Conservation (phyloP, 2,329 filamentous ascomycete genomes). For the Hypoxylon sp. region DNA sequence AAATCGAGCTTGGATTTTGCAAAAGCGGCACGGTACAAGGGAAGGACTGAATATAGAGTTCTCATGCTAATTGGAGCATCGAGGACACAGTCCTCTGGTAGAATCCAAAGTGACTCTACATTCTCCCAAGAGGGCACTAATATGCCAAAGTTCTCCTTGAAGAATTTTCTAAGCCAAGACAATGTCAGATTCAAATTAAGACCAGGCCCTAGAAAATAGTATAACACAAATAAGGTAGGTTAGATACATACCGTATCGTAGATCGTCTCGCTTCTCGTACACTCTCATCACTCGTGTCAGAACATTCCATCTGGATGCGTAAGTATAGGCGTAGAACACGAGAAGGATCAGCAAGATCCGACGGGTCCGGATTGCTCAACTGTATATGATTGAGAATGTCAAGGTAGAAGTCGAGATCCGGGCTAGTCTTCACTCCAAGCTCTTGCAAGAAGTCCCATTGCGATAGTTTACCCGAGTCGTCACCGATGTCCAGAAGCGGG, state of each 20-base stretch:
- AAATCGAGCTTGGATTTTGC: neutral
- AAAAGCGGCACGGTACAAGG: conserved; percentile 14
- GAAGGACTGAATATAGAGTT: neutral
- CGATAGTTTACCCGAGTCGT: neutral
- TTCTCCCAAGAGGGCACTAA: conserved; percentile 1
- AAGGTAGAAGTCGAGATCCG: conserved; percentile 19
- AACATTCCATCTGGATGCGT: conserved; percentile 18
- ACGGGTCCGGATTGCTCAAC: neutral
- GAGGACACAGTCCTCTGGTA: neutral
- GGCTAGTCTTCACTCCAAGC: conserved; percentile 4
- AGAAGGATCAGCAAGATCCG: conserved; percentile 3
- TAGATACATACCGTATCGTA: conserved; percentile 17
- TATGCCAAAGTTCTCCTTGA: neutral
- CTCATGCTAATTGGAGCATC: conserved; percentile 15
- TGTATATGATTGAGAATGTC: conserved; percentile 15
- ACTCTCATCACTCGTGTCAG: neutral
- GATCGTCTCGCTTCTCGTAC: neutral
- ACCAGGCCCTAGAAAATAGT: neutral
- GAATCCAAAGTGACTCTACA: neutral
- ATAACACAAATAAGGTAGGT: neutral
- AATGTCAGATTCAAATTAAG: neutral
- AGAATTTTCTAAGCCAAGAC: neutral
- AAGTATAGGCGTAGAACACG: conserved; percentile 21
- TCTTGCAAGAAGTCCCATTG: conserved; percentile 18
- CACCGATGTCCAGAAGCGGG: conserved; percentile 21